Percentiles rank a stretch among this genome's conserved stretches.
Evolutionary conservation across 1,284 basidiomycete genomes (phyloP).

Genomic region (Cutaneotrichosporon arboriforme): DNA sequence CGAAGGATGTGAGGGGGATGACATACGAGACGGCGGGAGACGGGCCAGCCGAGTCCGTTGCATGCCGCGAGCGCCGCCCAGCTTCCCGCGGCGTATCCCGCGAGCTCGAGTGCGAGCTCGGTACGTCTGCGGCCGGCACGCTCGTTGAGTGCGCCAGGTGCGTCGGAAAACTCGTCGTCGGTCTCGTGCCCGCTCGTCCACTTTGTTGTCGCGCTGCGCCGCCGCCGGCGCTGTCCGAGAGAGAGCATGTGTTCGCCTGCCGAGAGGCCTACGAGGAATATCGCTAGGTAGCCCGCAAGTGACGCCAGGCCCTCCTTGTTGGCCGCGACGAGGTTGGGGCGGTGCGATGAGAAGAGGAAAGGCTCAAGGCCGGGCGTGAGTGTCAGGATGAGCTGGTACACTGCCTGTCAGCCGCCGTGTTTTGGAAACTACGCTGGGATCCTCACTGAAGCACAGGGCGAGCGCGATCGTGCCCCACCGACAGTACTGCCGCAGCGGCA

Average conservation of each 20-base stretch:
- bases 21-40: conserved; percentile 72
- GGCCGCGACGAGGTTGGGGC: conserved; percentile 61
- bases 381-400: conserved; percentile 64
- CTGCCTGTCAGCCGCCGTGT: conserved; percentile 49
- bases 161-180: conserved; percentile 6
- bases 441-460: not conserved
- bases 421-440: too few species aligned
- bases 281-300: conserved; percentile 77
- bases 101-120: conserved; percentile 63
- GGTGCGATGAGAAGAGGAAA: conserved; percentile 62
- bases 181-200: conserved; percentile 3
- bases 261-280: conserved; percentile 80
- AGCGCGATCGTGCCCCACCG: conserved; percentile 64
- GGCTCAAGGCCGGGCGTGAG: conserved; percentile 53
- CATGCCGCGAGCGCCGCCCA: conserved; percentile 60
- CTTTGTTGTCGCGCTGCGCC: conserved; percentile 1
- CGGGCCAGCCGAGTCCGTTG: conserved; percentile 35
- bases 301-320: conserved; percentile 92
- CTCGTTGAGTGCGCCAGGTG: not conserved
- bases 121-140: conserved; percentile 58
- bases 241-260: conserved; percentile 76
- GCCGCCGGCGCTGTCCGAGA: conserved; percentile 43
- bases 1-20: not conserved
- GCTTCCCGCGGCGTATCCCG: conserved; percentile 69
- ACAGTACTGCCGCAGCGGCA: conserved; percentile 57